Base-by-base conservation (phyloP, 1,284 basidiomycete genomes). In the Ganoderma leucocontextum region DNA sequence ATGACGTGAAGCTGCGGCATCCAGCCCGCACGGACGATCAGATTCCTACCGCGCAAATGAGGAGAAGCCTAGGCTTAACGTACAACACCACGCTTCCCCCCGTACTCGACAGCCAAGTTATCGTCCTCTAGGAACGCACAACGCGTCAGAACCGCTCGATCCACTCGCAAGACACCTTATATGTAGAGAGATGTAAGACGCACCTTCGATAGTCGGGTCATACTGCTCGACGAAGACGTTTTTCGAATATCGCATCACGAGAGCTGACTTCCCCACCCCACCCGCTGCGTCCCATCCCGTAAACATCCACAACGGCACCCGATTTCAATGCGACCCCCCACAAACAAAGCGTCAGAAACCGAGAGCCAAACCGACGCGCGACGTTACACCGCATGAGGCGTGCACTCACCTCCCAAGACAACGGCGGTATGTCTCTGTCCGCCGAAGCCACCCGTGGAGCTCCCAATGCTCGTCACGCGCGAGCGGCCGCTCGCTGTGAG, bases 191-290 rank as follows among this genome's bases (percentile, higher is more conserved):
- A 52, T 12, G 47, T 49, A 25, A 44, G 67, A 59, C 74, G 66
- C 13, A 91, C 93, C 91, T 87, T 94, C 92, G 76, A 94, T 94
- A 12, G 93, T 95, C 35, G 93, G 93, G 76, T 95, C 91, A 78
- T 95, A 95, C 71, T 86, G 85, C 74, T 93, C 90, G 52, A 93
- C 82, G 78, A 95, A 95, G 64, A 87, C 83, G 75, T 91, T 87
- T 74, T 87, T 86, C 60, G 94, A 87, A 78, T 91, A 95, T 66
- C 94, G 87, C 66, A 94, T 90, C 78, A 83, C 81, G 58, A 84
- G 83, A 22, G 94, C 93, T 39, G 92, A 94, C 81, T 95, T 95
- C 64, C 94, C 94, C 66, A 95, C 93, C 41, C 92, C 92, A 76
- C 92, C 92, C 75, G 92, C 92, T 93, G 74, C 62, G 64, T 22